Evolutionary conservation across 768 basidiomycete genomes (phyloP), one percentile per base, ranked within the genome.

Genomic region (Leucosporidium scottii): DNA sequence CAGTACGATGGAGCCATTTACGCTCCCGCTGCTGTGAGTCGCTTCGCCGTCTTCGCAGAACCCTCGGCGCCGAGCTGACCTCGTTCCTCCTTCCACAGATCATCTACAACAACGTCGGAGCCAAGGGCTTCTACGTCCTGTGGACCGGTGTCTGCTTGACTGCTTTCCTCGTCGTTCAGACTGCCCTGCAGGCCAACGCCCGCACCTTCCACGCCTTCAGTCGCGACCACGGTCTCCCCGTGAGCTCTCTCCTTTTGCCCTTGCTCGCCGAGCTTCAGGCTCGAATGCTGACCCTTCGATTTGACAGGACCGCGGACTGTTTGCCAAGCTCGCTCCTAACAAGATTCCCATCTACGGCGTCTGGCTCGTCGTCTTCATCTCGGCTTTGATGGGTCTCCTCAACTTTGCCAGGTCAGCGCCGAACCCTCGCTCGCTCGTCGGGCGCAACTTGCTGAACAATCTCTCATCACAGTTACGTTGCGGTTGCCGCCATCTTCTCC

Each of bases 201-300:
- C 83, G 91, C 48, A 88, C 88, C 0, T 81, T 91, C 30, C 91
- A 88, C 74, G 91, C 91, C 4, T 91, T 93, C 80, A 87, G 86
- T 74, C 86, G 88, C 63, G 89, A 90, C 75, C 83, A 85, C 64
- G 87, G 87, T 47, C 59, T 61, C 55, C 65, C 73, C 55, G 39
- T 44, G 15, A 6, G 39, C 39, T 44, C 39, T 44, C 39, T 2
- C 15, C n/a, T n/a, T n/a, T 44, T 17, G 8, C 10, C 34, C 39
- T 10, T 17, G n/a, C n/a, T 44, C 39, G 15, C 39, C 39, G 39
- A 44, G 10, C 15, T 44, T 3, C 15, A 13, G 28, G 44, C 23
- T 62, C 65, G 6, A 30, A 69, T 73, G 58, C 66, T 77, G 82
- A 87, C 84, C 57, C 83, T 91, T 39, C 89, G n/a, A n/a, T 13